Evolutionary conservation across 2,329 filamentous ascomycete genomes (phyloP).

Genomic region (Microthyrium microscopicum): DNA sequence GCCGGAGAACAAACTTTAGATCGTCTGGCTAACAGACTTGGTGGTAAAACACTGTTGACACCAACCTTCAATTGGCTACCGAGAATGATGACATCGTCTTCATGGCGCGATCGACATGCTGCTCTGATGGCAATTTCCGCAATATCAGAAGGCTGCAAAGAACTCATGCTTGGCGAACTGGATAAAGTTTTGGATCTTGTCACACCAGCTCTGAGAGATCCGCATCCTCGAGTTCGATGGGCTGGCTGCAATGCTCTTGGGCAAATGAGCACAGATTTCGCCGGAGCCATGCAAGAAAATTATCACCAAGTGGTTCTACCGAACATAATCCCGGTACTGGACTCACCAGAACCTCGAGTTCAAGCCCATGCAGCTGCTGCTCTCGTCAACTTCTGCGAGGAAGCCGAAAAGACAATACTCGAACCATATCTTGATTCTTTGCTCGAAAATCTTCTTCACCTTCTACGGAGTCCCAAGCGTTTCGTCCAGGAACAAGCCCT

Average conservation of each 20-base stretch:
- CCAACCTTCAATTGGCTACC: conserved; percentile 96
- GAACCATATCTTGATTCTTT: conserved; percentile 88
- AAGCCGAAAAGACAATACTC: conserved; percentile 79
- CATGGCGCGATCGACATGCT: conserved; percentile 90
- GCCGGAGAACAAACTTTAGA: conserved; percentile 98
- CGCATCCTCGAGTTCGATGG: conserved; percentile 88
- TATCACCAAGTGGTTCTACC: conserved; percentile 78
- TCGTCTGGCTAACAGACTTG: conserved; percentile 87
- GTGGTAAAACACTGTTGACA: conserved; percentile 78
- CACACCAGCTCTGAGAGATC: conserved; percentile 76
- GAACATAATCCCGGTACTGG: conserved; percentile 81
- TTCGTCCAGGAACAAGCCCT: conserved; percentile 96
- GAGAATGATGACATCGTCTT: conserved; percentile 87
- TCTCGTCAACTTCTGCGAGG: conserved; percentile 96
- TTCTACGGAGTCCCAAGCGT: conserved; percentile 80
- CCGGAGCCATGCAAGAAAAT: conserved; percentile 92
- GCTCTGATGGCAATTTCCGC: conserved; percentile 97
- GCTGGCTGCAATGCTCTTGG: conserved; percentile 97
- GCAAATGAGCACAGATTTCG: conserved; percentile 99
- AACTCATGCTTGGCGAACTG: conserved; percentile 87
- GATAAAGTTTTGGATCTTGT: conserved; percentile 89
- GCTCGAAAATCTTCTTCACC: conserved; percentile 66
- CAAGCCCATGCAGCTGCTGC: conserved; percentile 97
- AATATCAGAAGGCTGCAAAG: conserved; percentile 91
- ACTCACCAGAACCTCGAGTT: conserved; percentile 79